Percentiles rank a stretch among this genome's conserved stretches.
phyloP scores from a whole-genome alignment of 305 asterid species.

The Fraxinus velutina region DNA sequence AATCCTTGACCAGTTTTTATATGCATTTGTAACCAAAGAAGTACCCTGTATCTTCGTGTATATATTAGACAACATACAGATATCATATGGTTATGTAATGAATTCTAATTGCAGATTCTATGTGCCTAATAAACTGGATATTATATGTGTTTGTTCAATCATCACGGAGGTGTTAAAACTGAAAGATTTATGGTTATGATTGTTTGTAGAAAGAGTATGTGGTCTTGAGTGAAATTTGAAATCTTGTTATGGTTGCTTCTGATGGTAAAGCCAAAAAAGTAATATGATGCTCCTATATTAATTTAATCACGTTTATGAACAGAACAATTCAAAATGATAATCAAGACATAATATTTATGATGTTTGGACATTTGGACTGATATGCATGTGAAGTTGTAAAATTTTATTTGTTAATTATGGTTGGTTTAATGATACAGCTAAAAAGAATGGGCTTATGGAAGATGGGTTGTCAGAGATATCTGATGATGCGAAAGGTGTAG shows the following conservation, averaged over 20 bases:
- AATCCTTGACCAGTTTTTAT: conserved; percentile 13
- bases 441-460: conserved; percentile 46
- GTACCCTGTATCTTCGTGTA: background rate
- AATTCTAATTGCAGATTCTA: conserved; percentile 1
- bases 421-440: conserved; percentile 44
- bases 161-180: background rate
- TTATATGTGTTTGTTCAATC: background rate
- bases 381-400: background rate
- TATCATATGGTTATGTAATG: conserved; percentile 2
- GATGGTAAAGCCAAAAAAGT: background rate
- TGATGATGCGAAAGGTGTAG: conserved; percentile 36
- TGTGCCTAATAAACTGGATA: background rate
- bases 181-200: background rate
- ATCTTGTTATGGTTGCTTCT: conserved; percentile 8
- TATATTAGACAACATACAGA: background rate
- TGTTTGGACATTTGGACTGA: conserved; percentile 7
- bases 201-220: background rate
- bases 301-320: background rate
- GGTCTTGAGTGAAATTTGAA: conserved; percentile 9
- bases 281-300: background rate
- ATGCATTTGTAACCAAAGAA: background rate
- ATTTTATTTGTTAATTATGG: conserved; percentile 12
- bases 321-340: conserved; percentile 10
- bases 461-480: conserved; percentile 49
- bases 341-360: background rate